Evolutionary conservation across 2,329 filamentous ascomycete species (phyloP).

Genomic region (Neofusicoccum cordaticola): DNA sequence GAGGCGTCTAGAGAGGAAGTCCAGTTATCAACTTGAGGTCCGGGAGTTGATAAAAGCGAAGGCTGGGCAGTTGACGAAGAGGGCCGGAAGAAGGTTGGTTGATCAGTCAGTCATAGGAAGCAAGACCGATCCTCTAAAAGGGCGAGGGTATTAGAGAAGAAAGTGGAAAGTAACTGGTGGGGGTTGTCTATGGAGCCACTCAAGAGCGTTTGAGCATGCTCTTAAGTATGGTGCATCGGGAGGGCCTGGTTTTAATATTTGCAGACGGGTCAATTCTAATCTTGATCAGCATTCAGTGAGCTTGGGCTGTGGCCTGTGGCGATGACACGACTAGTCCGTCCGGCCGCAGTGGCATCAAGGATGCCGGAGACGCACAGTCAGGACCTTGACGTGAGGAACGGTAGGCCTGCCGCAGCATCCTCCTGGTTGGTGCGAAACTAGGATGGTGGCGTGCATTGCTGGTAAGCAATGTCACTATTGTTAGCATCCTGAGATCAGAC

Average conservation of each 20-base stretch:
- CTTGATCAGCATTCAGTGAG: constrained; percentile 13
- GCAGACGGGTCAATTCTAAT: constrained; percentile 24
- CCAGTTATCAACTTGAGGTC: background rate
- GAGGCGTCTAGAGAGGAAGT: background rate
- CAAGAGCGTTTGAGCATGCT: constrained; percentile 12
- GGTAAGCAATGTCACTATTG: constrained; percentile 19
- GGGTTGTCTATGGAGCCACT: constrained; percentile 13
- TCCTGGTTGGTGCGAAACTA: constrained; percentile 18
- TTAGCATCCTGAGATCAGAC: constrained; percentile 18
- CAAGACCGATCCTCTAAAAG: constrained; percentile 8
- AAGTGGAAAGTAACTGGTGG: constrained; percentile 3
- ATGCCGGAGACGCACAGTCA: constrained; percentile 40
- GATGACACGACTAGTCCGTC: constrained; percentile 28
- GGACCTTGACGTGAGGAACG: constrained; percentile 39
- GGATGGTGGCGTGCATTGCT: constrained; percentile 18
- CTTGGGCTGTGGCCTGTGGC: constrained; percentile 10
- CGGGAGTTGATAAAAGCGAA: background rate
- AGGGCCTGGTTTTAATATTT: constrained; percentile 37
- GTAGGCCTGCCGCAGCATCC: constrained; percentile 12
- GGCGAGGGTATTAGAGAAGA: constrained; percentile 7
- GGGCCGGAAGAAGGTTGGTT: constrained; percentile 1
- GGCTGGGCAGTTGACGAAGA: background rate
- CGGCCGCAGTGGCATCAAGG: constrained; percentile 30
- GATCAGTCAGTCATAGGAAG: constrained; percentile 18
- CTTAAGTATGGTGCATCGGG: constrained; percentile 21